Base-by-base conservation (phyloP, 1,139 yeast species). In the Debaryomycetaceae sp. region DNA sequence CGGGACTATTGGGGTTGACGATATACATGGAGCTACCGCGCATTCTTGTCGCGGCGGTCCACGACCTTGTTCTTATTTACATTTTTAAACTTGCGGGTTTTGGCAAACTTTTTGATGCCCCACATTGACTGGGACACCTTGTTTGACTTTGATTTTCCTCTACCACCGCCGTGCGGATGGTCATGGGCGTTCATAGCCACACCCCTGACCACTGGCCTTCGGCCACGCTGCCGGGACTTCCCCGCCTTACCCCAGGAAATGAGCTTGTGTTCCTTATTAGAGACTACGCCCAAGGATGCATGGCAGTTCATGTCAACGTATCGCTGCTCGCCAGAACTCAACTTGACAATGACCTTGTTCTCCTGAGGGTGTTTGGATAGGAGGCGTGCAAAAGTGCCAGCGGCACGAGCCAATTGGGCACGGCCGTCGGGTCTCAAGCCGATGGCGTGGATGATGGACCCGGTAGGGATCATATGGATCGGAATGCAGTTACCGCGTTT, bases 91-190 rank as follows among this genome's bases (percentile, higher is more conserved):
- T 80, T 77, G 61, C 98, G 78, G 21, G 98, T 90, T 73, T 86
- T 87, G 63, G 77, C 87, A 34, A 85, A 81, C 57, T 90, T 92
- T 72, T 87, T 87, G 41, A 78, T 78, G 50, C 99, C 98, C 96
- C 97, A 90, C 59, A 93, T 92, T 35, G 95, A 82, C 65, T 81
- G 86, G 11, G 97, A 82, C 31, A 81, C 71, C 64, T 85, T 87
- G 59, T 87, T 87, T 39, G 95, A 83, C 75, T 92, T 90, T 35
- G 95, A 82, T 58, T 90, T 92, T 73, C 99, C 99, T 71, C 98
- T 80, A 62, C 99, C 99, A 79, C 99, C 99, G 69, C 99, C 99
- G 49, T 86, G 92, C 42, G 99, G 99, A 65, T 90, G 99, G 58
- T 90, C 97, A 51, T 77, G 75, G 37, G 93, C 92, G 60, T 90